Evolutionary conservation across 306 rosid species (phyloP).

Genomic region (Trifolium subterraneum): DNA sequence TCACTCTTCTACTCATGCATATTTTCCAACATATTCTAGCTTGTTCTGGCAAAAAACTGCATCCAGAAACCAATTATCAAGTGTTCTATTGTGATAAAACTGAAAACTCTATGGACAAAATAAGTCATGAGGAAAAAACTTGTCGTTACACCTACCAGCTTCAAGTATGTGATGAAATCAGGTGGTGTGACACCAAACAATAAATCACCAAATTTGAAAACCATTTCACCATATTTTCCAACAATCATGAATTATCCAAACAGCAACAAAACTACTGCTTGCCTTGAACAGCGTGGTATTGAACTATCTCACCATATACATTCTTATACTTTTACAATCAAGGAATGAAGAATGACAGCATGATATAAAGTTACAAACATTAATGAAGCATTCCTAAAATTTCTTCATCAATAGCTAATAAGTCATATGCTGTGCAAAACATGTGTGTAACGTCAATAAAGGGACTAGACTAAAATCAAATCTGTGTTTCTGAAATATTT

Average conservation of each 20-base stretch:
- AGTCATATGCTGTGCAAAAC: conserved; percentile 21
- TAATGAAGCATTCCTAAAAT: conserved; percentile 32
- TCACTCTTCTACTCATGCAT: conserved; percentile 5
- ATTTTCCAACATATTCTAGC: not conserved
- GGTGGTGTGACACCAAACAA: too few relatives aligned
- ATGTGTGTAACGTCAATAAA: conserved; percentile 10
- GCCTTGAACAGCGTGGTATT: not conserved
- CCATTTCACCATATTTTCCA: too few relatives aligned
- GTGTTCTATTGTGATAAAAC: not conserved
- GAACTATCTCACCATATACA: conserved; percentile 21
- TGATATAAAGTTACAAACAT: conserved; percentile 26
- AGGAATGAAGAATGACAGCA: conserved; percentile 38
- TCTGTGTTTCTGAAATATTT: conserved; percentile 34
- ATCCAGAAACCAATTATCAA: not conserved
- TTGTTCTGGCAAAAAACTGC: not conserved
- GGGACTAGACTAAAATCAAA: conserved; percentile 21
- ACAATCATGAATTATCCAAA: too few relatives aligned
- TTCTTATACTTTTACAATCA: conserved; percentile 5
- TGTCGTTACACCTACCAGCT: not conserved
- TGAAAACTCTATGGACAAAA: conserved; percentile 1
- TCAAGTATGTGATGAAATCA: too few relatives aligned
- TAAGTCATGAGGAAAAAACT: not conserved
- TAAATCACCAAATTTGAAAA: too few relatives aligned
- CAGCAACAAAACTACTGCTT: not conserved
- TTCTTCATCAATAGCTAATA: conserved; percentile 25